Evolutionary conservation across 1,139 yeast species (phyloP).

Genomic region (Wickerhamomyces sp.): DNA sequence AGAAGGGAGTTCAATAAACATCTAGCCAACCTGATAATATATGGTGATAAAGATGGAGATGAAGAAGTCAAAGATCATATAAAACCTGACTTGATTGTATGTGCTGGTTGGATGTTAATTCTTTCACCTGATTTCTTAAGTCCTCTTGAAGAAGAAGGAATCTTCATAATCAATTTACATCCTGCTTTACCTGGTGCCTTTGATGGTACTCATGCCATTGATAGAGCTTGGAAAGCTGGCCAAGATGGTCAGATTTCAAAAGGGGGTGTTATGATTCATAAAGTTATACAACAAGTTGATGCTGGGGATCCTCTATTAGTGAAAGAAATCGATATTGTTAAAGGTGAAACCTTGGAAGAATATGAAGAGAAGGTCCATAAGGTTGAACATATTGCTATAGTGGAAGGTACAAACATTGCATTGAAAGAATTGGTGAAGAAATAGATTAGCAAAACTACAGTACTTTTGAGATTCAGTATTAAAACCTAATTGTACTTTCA

Average conservation of each 20-base stretch:
- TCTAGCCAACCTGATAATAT: conserved; percentile 61
- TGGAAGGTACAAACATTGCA: conserved; percentile 75
- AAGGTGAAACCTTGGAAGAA: conserved; percentile 69
- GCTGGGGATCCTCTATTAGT: conserved; percentile 86
- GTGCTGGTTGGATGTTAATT: conserved; percentile 98
- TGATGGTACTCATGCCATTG: conserved; percentile 96
- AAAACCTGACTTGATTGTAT: conserved; percentile 79
- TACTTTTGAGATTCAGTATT: not conserved
- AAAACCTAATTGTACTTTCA: not conserved
- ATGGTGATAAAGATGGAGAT: conserved; percentile 37
- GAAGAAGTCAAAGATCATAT: conserved; percentile 27
- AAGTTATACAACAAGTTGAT: conserved; percentile 91
- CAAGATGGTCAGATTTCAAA: conserved; percentile 67
- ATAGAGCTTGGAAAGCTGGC: conserved; percentile 93
- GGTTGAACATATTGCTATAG: conserved; percentile 85
- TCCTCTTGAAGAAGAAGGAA: conserved; percentile 54
- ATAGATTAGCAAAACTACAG: not conserved
- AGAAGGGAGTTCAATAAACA: conserved; percentile 74
- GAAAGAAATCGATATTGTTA: conserved; percentile 63
- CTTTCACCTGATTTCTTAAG: conserved; percentile 70
- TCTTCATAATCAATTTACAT: conserved; percentile 85
- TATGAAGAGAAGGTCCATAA: conserved; percentile 84
- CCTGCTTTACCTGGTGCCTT: conserved; percentile 97
- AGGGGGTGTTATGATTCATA: conserved; percentile 97
- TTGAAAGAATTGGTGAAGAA: conserved; percentile 34